Evolutionary conservation across 78 protist species (phyloP).

Genomic region (Mantamonas sphyraenae): DNA sequence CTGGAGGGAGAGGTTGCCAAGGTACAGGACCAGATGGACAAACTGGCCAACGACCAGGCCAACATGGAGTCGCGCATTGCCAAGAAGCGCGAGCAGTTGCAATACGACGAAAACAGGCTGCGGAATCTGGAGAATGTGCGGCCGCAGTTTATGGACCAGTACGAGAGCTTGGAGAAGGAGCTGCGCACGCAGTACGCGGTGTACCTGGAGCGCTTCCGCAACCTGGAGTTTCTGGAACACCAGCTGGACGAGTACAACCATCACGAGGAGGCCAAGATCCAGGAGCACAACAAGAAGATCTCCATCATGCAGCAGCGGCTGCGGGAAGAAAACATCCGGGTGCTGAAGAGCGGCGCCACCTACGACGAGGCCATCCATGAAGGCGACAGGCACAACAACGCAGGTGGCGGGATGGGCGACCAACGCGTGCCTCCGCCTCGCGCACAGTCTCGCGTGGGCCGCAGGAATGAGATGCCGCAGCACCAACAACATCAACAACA

Average conservation of each 20-base stretch:
- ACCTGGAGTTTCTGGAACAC: conserved; percentile 44
- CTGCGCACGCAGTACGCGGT: conserved; percentile 26
- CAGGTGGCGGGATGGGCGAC: background rate
- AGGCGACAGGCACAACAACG: background rate
- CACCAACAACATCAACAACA: too few species aligned
- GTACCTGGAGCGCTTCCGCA: conserved; percentile 32
- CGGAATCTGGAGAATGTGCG: conserved; percentile 32
- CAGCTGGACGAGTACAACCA: conserved; percentile 19
- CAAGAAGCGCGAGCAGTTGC: conserved; percentile 49
- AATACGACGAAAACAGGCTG: conserved; percentile 42
- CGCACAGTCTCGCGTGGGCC: too few species aligned
- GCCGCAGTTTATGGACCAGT: conserved; percentile 66
- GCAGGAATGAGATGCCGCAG: too few species aligned
- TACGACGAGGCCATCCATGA: background rate
- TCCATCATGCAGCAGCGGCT: conserved; percentile 15
- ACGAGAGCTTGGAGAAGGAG: conserved; percentile 40
- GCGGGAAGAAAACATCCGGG: conserved; percentile 9
- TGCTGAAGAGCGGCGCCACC: conserved; percentile 1
- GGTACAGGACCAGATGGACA: too few species aligned
- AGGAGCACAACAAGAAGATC: conserved; percentile 13
- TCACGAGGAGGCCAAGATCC: conserved; percentile 12
- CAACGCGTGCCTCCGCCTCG: too few species aligned
- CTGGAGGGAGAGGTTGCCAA: too few species aligned
- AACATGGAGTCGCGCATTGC: conserved; percentile 35
- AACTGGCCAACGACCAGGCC: conserved; percentile 36